A percentile compares a stretch with the other conserved stretches of the same genome.
Evolutionary conservation across 495 filamentous ascomycete species (phyloP).

Genomic region (Xylaria telfairii): DNA sequence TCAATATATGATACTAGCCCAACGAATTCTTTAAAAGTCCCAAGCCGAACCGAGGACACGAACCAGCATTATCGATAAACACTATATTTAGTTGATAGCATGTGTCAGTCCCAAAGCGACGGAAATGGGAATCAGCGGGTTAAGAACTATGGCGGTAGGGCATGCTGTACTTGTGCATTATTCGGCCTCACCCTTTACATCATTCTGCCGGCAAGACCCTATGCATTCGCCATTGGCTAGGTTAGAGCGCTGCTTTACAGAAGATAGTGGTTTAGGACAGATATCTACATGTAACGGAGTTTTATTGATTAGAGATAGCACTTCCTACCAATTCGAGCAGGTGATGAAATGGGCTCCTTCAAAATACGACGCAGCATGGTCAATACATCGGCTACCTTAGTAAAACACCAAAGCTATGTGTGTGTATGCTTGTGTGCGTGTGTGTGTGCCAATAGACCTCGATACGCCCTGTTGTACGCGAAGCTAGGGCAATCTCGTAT

Average conservation of each 20-base stretch:
- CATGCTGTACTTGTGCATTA: constrained; percentile 6
- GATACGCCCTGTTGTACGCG: background rate
- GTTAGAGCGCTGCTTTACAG: background rate
- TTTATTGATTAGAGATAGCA: background rate
- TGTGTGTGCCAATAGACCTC: background rate
- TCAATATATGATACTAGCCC: no score
- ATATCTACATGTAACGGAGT: constrained; percentile 2
- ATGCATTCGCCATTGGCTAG: background rate
- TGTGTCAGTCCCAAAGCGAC: background rate
- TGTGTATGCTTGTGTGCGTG: no score
- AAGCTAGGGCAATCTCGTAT: background rate
- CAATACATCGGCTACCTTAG: background rate
- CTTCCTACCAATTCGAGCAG: background rate
- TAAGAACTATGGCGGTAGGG: background rate
- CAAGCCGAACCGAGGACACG: background rate
- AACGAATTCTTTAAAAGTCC: background rate
- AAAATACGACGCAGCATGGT: background rate
- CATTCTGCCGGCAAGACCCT: background rate
- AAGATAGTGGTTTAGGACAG: background rate
- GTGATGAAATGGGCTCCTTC: background rate
- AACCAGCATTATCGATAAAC: background rate
- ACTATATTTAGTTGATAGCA: background rate
- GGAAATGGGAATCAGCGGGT: background rate
- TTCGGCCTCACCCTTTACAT: background rate
- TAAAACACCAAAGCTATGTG: background rate